phyloP scores from a whole-genome alignment of 2,329 filamentous ascomycete species.

The Thermoascus crustaceus region DNA sequence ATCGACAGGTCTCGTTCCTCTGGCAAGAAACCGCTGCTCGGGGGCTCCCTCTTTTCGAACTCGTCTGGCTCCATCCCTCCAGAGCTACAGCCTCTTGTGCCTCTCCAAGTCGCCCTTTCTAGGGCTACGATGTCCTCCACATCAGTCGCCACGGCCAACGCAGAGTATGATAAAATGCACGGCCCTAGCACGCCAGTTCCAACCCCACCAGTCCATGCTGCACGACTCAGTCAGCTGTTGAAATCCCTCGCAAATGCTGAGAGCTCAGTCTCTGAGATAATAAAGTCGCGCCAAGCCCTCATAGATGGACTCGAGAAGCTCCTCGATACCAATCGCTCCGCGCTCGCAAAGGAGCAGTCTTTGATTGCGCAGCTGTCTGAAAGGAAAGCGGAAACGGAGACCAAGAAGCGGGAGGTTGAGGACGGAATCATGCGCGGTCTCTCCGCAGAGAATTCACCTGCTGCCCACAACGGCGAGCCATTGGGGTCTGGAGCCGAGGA shows the following conservation, averaged over 20 bases:
- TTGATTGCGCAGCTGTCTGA: constrained; percentile 55
- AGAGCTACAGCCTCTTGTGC: constrained; percentile 68
- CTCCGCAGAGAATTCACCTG: constrained; percentile 50
- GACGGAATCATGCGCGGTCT: constrained; percentile 82
- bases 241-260: constrained; percentile 84
- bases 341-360: constrained; percentile 61
- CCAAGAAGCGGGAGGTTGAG: constrained; percentile 81
- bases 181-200: constrained; percentile 62
- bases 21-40: constrained; percentile 49
- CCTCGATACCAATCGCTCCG: constrained; percentile 62
- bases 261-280: constrained; percentile 77
- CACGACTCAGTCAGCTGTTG: constrained; percentile 78
- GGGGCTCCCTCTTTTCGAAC: constrained; percentile 63
- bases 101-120: constrained; percentile 62
- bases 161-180: constrained; percentile 77
- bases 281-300: constrained; percentile 72
- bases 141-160: constrained; percentile 60
- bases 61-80: constrained; percentile 54
- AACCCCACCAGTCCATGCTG: constrained; percentile 82
- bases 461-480: constrained; percentile 33
- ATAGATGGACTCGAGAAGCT: constrained; percentile 76
- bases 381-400: constrained; percentile 66
- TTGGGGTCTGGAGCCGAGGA: constrained; percentile 20
- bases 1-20: constrained; percentile 48
- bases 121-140: constrained; percentile 63